Percentiles rank a stretch among this genome's conserved stretches.
phyloP scores from a whole-genome alignment of 2,329 filamentous ascomycete genomes.

The Beauveria pseudobassiana region DNA sequence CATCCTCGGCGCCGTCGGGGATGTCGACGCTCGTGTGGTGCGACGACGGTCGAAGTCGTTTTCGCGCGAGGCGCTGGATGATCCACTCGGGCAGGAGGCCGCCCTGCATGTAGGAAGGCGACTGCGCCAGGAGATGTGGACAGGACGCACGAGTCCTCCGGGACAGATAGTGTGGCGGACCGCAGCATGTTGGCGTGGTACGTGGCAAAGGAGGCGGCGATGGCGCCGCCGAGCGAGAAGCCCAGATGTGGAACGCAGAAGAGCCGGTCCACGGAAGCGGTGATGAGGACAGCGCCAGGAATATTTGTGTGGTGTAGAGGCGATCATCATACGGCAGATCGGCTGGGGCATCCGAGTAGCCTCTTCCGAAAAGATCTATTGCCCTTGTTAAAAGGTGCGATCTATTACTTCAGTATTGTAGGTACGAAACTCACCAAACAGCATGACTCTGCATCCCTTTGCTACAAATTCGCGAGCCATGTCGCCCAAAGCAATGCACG shows the following conservation, averaged over 20 bases:
- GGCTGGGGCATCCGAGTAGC: constrained; percentile 63
- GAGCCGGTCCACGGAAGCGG: constrained; percentile 45
- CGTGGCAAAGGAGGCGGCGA: constrained; percentile 61
- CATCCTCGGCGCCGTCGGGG: constrained; percentile 32
- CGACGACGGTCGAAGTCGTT: constrained; percentile 38
- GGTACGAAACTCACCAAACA: constrained; percentile 53
- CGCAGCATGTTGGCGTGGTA: constrained; percentile 59
- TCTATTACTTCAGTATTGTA: background rate
- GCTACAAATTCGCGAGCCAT: constrained; percentile 58
- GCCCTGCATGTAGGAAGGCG: constrained; percentile 52
- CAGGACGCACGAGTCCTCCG: constrained; percentile 57
- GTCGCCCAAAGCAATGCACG: constrained; percentile 59
- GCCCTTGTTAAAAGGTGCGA: background rate
- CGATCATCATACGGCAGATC: constrained; percentile 53
- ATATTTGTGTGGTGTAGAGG: constrained; percentile 59
- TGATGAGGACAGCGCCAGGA: constrained; percentile 59
- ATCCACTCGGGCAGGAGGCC: constrained; percentile 53
- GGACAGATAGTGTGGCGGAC: constrained; percentile 61
- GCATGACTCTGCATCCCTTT: constrained; percentile 66
- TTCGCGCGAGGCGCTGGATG: constrained; percentile 44
- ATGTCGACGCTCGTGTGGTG: constrained; percentile 28
- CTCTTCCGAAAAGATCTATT: constrained; percentile 65
- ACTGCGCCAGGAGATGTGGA: constrained; percentile 53
- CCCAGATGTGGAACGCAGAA: constrained; percentile 63
- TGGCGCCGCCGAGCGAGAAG: constrained; percentile 73